Evolutionary conservation across 306 rosid genomes (phyloP), one percentile per base, ranked within the genome.

Genomic region (cucumber (Cucumis sativus)): DNA sequence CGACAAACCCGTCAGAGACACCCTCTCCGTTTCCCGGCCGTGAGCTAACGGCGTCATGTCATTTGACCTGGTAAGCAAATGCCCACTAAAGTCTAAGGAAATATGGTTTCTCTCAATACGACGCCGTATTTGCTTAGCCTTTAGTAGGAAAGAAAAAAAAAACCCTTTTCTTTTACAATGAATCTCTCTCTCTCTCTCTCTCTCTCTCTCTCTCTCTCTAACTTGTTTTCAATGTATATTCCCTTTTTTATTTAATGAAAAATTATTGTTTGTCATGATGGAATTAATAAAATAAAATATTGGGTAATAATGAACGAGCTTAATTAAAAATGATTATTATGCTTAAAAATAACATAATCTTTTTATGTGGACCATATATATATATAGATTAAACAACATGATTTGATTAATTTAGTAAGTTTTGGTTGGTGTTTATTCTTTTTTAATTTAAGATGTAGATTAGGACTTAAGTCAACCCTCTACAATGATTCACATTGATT

Each of bases 21-120:
- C 87, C 0, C 66, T 89, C 23, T 88, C 97, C 65, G 95, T 89
- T 79, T 90, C 96, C 0, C 88, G 85, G 79, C 91, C 37, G 37
- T 33, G 37, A 33, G 37, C 4, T 33, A 33, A 58, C 71, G 71
- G 45, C 56, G 41, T 37, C 3, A 68, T 6, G 33, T 4, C 15
- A 8, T 10, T 43, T 43, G 56, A 68, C 55, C 9, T 21, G 30
- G 70, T 37, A 66, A 66, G 25, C 28, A 20, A 41, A 12, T 68
- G 56, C 56, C 74, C 11, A 39, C 37, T 70, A 21, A 45, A 70
- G 75, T 70, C 59, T 47, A 70, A 5, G 39, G 14, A 70, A 70
- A 70, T 47, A 70, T 45, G 58, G 75, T 11, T 68, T 4, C 14
- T 37, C 15, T 2, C 5, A 14, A 47, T 7, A 70, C 57, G 75